A percentile compares a stretch with the other conserved stretches of the same genome.
phyloP scores from a whole-genome alignment of 2,329 filamentous ascomycete species.

The Ophiocordyceps camponoti-leonardi region DNA sequence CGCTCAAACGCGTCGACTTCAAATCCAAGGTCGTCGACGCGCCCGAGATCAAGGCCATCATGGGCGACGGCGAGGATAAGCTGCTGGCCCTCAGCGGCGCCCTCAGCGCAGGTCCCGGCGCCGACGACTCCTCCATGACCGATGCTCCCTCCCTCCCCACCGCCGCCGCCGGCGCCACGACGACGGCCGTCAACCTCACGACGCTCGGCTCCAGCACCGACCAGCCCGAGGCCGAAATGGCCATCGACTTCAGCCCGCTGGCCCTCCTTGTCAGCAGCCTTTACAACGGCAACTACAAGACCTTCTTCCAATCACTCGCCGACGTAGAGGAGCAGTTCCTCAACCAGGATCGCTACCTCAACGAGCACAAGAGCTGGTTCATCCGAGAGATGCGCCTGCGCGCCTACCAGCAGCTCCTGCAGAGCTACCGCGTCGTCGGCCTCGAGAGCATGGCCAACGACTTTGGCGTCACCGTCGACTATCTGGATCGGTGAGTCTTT shows the following conservation, averaged over 20 bases:
- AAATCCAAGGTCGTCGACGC: constrained; percentile 98
- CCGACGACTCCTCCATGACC: constrained; percentile 44
- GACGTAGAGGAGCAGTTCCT: constrained; percentile 88
- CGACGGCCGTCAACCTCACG: constrained; percentile 72
- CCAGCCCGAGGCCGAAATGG: constrained; percentile 60
- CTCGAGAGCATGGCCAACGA: constrained; percentile 92
- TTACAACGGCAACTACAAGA: constrained; percentile 86
- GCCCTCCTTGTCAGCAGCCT: constrained; percentile 78
- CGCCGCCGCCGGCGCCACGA: constrained; percentile 1
- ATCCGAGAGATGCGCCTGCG: constrained; percentile 95
- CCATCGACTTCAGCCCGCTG: constrained; percentile 78
- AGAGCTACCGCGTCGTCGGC: constrained; percentile 95
- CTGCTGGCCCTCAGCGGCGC: constrained; percentile 66
- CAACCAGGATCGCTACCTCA: constrained; percentile 82
- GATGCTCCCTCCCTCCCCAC: background rate
- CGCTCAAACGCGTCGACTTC: constrained; percentile 93
- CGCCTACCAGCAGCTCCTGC: constrained; percentile 89
- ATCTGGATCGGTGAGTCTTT: constrained; percentile 67
- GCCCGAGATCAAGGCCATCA: constrained; percentile 92
- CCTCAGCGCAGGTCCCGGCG: constrained; percentile 64
- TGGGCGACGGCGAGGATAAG: constrained; percentile 80
- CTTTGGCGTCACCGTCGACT: constrained; percentile 94
- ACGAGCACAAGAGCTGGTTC: constrained; percentile 94
- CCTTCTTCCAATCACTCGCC: constrained; percentile 80
- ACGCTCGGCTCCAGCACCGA: constrained; percentile 58